phyloP scores from a whole-genome alignment of 805 yeast genomes.

The Candida glaebosa region DNA sequence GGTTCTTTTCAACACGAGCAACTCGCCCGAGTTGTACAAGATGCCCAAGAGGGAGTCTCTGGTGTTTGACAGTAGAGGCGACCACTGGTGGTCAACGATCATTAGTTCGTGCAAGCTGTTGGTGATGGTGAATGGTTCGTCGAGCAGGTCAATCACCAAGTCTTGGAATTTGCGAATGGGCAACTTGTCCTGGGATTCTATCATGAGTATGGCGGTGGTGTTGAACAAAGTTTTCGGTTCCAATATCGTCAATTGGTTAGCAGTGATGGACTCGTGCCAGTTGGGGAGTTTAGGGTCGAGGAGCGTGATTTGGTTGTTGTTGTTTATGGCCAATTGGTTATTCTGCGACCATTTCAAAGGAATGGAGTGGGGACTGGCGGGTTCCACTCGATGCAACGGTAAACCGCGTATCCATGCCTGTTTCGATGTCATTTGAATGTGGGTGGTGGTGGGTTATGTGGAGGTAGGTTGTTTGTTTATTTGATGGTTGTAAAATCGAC shows the following conservation, averaged over 20 bases:
- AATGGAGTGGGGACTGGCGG: constrained; percentile 12
- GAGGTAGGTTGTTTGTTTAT: no score
- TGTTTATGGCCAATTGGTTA: constrained; percentile 34
- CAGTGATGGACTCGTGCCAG: constrained; percentile 22
- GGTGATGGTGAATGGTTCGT: constrained; percentile 26
- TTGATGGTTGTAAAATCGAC: no score
- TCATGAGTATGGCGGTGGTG: constrained; percentile 20
- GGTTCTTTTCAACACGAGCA: constrained; percentile 27
- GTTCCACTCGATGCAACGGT: constrained; percentile 12
- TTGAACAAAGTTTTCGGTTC: constrained; percentile 25
- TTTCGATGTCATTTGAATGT: not conserved
- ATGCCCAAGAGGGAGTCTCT: constrained; percentile 31
- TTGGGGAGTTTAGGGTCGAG: constrained; percentile 39
- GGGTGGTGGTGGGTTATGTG: no score
- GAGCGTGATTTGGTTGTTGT: constrained; percentile 27
- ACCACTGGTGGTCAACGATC: constrained; percentile 35
- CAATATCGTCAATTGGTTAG: constrained; percentile 14
- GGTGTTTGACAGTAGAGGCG: constrained; percentile 18
- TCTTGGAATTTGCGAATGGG: constrained; percentile 29
- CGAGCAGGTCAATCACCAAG: constrained; percentile 21
- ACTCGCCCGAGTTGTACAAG: constrained; percentile 36
- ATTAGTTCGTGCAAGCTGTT: constrained; percentile 29
- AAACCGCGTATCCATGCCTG: constrained; percentile 3
- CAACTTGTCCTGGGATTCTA: constrained; percentile 23
- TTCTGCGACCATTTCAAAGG: constrained; percentile 36